A percentile compares a stretch with the other conserved stretches of the same genome.
These are phyloP conservation scores for Epichloe scottii DNA, from an alignment of 2,329 filamentous ascomycete genomes.

Conservation along the genomic window DNA sequence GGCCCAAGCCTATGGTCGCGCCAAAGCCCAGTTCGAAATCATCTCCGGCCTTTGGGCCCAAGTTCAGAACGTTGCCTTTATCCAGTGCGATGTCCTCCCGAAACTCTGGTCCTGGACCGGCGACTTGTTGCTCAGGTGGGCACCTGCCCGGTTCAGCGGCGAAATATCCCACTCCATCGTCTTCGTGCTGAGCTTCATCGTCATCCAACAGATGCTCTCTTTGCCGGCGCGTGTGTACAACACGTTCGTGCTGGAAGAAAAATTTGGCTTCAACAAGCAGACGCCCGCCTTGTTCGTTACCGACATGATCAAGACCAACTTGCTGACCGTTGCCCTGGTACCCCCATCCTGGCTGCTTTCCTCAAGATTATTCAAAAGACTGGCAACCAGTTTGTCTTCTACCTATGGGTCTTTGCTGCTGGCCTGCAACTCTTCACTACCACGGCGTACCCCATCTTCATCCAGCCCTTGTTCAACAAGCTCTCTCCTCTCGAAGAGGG, in stretches of 20 bases:
- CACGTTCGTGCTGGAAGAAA: conserved; percentile 91
- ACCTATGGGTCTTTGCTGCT: conserved; percentile 87
- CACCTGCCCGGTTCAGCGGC: conserved; percentile 68
- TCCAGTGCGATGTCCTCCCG: conserved; percentile 83
- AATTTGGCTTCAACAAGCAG: conserved; percentile 98
- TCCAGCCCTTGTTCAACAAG: conserved; percentile 96
- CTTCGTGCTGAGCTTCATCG: conserved; percentile 78
- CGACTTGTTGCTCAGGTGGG: conserved; percentile 57
- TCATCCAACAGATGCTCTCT: conserved; percentile 67
- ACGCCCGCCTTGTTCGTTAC: conserved; percentile 76
- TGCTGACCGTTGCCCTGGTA: conserved; percentile 66
- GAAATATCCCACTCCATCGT: conserved; percentile 90
- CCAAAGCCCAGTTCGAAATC: conserved; percentile 85
- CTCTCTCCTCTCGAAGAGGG: conserved; percentile 83
- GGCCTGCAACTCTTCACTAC: conserved; percentile 88
- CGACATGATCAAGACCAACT: conserved; percentile 84
- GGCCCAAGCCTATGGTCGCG: conserved; percentile 88
- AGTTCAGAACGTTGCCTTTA: conserved; percentile 76
- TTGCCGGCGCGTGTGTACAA: conserved; percentile 80
- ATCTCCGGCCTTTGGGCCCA: conserved; percentile 72
- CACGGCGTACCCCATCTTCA: conserved; percentile 88
- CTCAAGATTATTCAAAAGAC: conserved; percentile 90
- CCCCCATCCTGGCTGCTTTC: conserved; percentile 87
- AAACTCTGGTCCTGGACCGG: conserved; percentile 82
- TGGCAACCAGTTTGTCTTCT: conserved; percentile 92